Base-by-base conservation (phyloP, 73 alveolate species). In the Effrenium voratum region DNA sequence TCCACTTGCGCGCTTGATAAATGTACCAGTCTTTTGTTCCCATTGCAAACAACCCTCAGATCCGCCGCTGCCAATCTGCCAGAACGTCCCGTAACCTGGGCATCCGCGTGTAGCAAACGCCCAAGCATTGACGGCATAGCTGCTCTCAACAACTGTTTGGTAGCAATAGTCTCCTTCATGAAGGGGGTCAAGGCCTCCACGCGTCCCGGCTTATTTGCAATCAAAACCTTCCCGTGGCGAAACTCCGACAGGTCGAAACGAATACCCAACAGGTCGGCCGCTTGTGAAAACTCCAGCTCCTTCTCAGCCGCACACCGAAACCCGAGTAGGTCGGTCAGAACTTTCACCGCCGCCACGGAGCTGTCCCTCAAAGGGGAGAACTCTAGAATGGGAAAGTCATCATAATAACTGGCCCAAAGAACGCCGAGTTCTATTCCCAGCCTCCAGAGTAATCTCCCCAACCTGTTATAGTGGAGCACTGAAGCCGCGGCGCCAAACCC, bases 361-460 rank as follows among this genome's bases (percentile, higher is more conserved):
- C 50, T 30, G 10, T 19, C 38, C 19, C 26, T 30, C 46, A 86
- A n/a, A 26, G 49, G 46, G 1, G 47, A 3, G 1, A 46, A 87
- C 40, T 70, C 26, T 45, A 68, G 5, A 24, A 40, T 47, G 34
- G 97, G 97, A 47, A 6, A 90, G 87, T 90, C 97, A 24, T 90
- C 97, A 57, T 68, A 90, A 47, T 90, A 90, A 30, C 68, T 90
- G 55, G 38, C 32, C 97, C 75, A 90, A n/a, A 79, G 43, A 4
- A 13, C 40, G 43, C 16, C 41, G 43, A 45, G 86, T 0, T 22
- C 40, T 41, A 72, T 55, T 2, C 75, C 87, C 15, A 45, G 4
- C 16, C 88, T 75, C 97, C 97, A 68, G 41, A 90, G 55, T 19
- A 63, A 44, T 8, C 97, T 73, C 1, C 88, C 86, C 60, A 90